Conservation (phyloP, 345 rosid genomes). For the Brassica incana region DNA sequence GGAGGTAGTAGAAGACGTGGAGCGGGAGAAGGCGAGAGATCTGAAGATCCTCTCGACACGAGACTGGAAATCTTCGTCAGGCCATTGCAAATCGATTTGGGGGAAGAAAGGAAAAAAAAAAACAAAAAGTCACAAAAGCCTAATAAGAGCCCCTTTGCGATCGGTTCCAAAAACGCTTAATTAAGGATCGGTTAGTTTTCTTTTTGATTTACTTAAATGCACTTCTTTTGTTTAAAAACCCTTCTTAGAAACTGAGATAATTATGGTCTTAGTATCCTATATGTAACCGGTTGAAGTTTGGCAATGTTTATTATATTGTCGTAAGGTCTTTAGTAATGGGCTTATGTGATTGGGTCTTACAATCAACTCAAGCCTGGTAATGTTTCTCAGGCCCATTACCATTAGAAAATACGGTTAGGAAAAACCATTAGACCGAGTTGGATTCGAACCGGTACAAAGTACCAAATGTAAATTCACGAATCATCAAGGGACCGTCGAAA, state of each 20-base stretch:
- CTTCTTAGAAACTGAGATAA: too few relatives aligned
- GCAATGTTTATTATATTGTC: background rate
- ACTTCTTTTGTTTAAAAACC: too few relatives aligned
- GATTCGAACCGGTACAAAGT: background rate
- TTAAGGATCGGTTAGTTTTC: too few relatives aligned
- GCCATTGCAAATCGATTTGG: conserved; percentile 29
- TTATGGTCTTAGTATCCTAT: too few relatives aligned
- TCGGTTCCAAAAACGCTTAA: too few relatives aligned
- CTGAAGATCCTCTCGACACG: too few relatives aligned
- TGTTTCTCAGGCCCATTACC: too few relatives aligned
- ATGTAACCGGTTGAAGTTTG: background rate
- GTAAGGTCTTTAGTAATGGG: background rate
- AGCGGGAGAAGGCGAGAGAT: too few relatives aligned
- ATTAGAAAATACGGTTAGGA: background rate
- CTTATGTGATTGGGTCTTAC: background rate
- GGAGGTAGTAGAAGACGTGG: too few relatives aligned
- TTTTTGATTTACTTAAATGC: too few relatives aligned
- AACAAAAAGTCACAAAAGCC: too few relatives aligned
- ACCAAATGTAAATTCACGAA: background rate
- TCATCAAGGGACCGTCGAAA: background rate
- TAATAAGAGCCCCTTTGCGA: too few relatives aligned
- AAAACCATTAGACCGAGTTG: background rate
- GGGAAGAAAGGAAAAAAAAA: background rate
- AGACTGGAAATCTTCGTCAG: conserved; percentile 46
- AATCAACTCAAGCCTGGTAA: background rate